Evolutionary conservation across 176 grass and related monocot species (phyloP).

Genomic region (Metroxylon sagu): DNA sequence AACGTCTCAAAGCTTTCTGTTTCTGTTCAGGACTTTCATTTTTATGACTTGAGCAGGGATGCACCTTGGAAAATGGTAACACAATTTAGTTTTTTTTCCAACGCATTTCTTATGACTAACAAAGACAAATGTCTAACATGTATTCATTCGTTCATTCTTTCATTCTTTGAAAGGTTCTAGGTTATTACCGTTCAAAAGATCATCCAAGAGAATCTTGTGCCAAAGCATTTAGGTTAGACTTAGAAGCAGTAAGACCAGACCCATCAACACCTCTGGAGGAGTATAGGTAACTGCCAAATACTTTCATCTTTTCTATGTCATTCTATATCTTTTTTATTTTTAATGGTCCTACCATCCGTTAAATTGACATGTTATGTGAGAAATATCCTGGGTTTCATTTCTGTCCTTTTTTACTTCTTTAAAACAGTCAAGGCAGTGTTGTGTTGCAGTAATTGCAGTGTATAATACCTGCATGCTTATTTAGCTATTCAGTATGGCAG

Average conservation of each 20-base stretch:
- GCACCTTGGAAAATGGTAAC: conserved; percentile 95
- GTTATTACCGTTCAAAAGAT: conserved; percentile 72
- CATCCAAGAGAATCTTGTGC: conserved; percentile 85
- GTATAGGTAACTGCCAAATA: conserved; percentile 49
- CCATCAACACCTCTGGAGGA: conserved; percentile 82
- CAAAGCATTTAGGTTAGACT: conserved; percentile 67
- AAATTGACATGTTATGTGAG: too few species aligned
- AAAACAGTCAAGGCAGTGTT: too few species aligned
- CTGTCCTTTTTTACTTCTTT: too few species aligned
- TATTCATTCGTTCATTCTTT: neutral
- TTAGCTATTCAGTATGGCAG: too few species aligned
- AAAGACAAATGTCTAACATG: too few species aligned
- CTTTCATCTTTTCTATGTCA: neutral
- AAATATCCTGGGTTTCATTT: too few species aligned
- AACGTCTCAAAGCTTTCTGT: conserved; percentile 58
- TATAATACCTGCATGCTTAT: too few species aligned
- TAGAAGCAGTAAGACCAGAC: conserved; percentile 86
- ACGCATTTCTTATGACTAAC: too few species aligned
- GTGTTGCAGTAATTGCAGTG: too few species aligned
- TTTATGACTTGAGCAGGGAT: conserved; percentile 71
- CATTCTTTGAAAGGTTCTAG: conserved; percentile 59
- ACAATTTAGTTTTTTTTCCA: too few species aligned
- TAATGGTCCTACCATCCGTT: too few species aligned
- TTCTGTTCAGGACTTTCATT: conserved; percentile 52
- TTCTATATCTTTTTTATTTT: too few species aligned